A percentile compares a stretch with the other conserved stretches of the same genome.
These are phyloP conservation scores for Grosmannia clavigera DNA, from an alignment of 2,329 filamentous ascomycete species.

Conservation along the genomic window DNA sequence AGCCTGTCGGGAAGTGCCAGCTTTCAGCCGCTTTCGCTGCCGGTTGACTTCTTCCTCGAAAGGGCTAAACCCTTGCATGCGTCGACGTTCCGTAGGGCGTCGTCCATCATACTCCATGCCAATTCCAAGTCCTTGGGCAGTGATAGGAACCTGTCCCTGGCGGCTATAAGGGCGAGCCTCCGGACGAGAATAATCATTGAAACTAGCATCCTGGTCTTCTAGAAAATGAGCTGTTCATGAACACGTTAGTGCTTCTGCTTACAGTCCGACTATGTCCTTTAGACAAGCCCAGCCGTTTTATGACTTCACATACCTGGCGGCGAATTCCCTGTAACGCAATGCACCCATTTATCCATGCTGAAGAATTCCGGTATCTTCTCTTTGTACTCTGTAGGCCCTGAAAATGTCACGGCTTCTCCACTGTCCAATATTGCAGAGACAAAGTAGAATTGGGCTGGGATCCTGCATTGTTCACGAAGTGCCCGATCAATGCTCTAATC, in stretches of 20 bases:
- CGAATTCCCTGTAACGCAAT: slow-evolving; percentile 22
- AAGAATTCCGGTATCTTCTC: slow-evolving; percentile 33
- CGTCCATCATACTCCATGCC: slow-evolving; percentile 13
- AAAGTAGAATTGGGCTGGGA: slow-evolving; percentile 39
- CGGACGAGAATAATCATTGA: not conserved
- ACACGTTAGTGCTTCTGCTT: not conserved
- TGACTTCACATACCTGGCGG: slow-evolving; percentile 21
- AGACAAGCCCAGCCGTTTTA: not conserved
- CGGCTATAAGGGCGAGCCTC: not conserved
- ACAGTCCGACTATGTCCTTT: not conserved
- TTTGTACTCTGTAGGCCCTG: slow-evolving; percentile 28
- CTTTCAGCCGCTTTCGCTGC: slow-evolving; percentile 25
- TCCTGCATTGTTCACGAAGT: slow-evolving; percentile 37
- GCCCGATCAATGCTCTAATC: slow-evolving; percentile 30
- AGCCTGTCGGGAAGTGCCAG: slow-evolving; percentile 20
- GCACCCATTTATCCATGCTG: slow-evolving; percentile 27
- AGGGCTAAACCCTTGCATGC: slow-evolving; percentile 10
- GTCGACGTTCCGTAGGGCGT: slow-evolving; percentile 15
- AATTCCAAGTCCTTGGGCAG: not conserved
- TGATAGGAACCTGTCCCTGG: not conserved
- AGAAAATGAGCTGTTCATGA: not conserved
- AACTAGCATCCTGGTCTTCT: not conserved
- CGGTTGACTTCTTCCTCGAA: slow-evolving; percentile 20
- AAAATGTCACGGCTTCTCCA: slow-evolving; percentile 31
- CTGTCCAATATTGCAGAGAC: slow-evolving; percentile 38